A percentile compares a stretch with the other conserved stretches of the same genome.
Evolutionary conservation across 108 stramenopile genomes (phyloP).

Genomic region (Cyclostephanos tholiformis): DNA sequence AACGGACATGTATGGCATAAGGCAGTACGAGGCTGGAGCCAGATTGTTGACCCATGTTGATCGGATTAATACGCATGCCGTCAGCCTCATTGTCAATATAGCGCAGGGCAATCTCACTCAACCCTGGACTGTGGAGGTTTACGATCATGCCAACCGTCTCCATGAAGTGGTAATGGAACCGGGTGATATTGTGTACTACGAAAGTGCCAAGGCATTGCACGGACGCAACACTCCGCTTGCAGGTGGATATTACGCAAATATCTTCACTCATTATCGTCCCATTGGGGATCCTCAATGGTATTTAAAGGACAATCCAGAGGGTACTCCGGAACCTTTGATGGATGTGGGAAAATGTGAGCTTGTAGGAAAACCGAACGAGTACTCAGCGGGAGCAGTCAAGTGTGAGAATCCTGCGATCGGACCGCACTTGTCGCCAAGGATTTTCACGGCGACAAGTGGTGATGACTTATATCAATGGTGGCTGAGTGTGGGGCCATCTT

Average conservation of each 20-base stretch:
- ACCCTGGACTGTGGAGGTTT: slow-evolving; percentile 84
- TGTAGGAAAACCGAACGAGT: slow-evolving; percentile 51
- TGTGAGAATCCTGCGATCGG: slow-evolving; percentile 72
- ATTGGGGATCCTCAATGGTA: slow-evolving; percentile 62
- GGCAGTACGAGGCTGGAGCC: slow-evolving; percentile 86
- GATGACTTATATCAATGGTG: slow-evolving; percentile 73
- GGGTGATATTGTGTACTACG: slow-evolving; percentile 89
- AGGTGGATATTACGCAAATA: slow-evolving; percentile 76
- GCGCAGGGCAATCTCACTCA: slow-evolving; percentile 80
- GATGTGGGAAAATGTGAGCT: slow-evolving; percentile 64
- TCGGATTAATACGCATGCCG: slow-evolving; percentile 84
- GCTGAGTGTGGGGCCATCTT: slow-evolving; percentile 58
- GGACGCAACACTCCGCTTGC: slow-evolving; percentile 77
- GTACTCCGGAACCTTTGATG: slow-evolving; percentile 64
- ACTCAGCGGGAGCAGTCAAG: slow-evolving; percentile 62
- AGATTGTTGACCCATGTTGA: slow-evolving; percentile 90
- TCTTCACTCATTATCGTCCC: slow-evolving; percentile 93
- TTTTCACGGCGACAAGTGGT: slow-evolving; percentile 53
- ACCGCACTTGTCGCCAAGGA: slow-evolving; percentile 53
- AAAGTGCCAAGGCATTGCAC: slow-evolving; percentile 87
- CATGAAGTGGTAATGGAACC: slow-evolving; percentile 80
- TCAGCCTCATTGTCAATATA: slow-evolving; percentile 89
- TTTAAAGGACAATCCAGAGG: slow-evolving; percentile 60
- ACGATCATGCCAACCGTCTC: slow-evolving; percentile 68
- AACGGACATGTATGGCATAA: slow-evolving; percentile 92